Conservation (phyloP, 2,329 filamentous ascomycete genomes). For the Lachnellula occidentalis region DNA sequence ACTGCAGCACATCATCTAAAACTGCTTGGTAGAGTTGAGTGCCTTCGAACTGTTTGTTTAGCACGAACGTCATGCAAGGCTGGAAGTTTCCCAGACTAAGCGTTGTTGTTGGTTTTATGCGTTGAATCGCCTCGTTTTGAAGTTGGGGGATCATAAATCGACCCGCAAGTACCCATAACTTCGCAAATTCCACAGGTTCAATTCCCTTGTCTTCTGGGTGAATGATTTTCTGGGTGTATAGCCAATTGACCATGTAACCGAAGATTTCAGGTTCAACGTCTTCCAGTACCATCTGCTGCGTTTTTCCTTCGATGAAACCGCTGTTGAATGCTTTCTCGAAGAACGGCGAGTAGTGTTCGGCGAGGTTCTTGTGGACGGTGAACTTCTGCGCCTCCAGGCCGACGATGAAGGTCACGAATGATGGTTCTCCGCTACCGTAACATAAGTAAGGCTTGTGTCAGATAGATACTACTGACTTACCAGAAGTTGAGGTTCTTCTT, state of each 20-base stretch:
- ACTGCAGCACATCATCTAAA: neutral
- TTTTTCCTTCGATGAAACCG: neutral
- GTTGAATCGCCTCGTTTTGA: slow-evolving; percentile 7
- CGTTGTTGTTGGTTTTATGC: neutral
- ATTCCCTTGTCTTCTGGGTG: neutral
- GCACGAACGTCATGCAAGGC: neutral
- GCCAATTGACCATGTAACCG: slow-evolving; percentile 2
- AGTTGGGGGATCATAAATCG: slow-evolving; percentile 8
- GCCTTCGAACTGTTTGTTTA: neutral
- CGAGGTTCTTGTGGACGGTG: neutral
- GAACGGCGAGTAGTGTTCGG: slow-evolving; percentile 1
- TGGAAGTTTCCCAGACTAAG: neutral
- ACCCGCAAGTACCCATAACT: slow-evolving; percentile 9
- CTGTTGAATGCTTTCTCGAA: slow-evolving; percentile 4
- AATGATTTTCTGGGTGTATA: neutral
- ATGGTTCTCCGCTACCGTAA: neutral
- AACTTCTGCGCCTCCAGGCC: neutral
- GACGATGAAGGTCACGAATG: neutral
- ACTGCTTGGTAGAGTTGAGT: neutral
- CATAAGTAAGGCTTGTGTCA: neutral
- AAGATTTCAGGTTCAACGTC: neutral
- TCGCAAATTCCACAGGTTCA: neutral
- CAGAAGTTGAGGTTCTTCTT: neutral
- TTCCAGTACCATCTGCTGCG: neutral
- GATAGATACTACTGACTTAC: neutral